Conservation (phyloP, 169 alveolate genomes). For the Plasmodium gaboni region DNA sequence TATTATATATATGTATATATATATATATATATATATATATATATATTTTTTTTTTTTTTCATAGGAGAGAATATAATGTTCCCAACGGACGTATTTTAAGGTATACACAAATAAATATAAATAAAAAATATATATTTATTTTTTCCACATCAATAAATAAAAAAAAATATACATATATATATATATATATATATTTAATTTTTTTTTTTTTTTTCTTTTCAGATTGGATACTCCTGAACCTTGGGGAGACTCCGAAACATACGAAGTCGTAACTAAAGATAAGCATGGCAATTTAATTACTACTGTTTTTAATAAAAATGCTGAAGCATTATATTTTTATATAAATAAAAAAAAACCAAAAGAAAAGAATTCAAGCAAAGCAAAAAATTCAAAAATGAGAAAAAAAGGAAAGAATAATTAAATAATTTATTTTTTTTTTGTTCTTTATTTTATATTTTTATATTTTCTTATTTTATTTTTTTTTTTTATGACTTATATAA, state of each 20-base stretch:
- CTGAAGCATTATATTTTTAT: conserved; percentile 58
- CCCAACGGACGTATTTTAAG: conserved; percentile 42
- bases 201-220: conserved; percentile 2
- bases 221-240: conserved; percentile 74
- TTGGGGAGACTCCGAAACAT: conserved; percentile 62
- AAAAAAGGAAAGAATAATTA: conserved; percentile 5
- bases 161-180: not conserved
- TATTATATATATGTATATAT: not conserved
- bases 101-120: not conserved
- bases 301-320: conserved; percentile 55
- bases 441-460: too few relatives aligned
- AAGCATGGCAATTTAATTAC: conserved; percentile 24
- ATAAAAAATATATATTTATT: not conserved
- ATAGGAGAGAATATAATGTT: conserved; percentile 12
- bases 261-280: conserved; percentile 20
- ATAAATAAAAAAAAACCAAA: conserved; percentile 11
- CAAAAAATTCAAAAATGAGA: conserved; percentile 30
- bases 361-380: conserved; percentile 8
- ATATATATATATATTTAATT: not conserved
- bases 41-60: conserved; percentile 21
- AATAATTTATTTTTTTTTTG: not conserved
- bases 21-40: conserved; percentile 5
- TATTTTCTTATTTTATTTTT: too few relatives aligned
- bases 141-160: not conserved
- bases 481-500: too few relatives aligned